Percentiles rank a stretch among this genome's conserved stretches.
Evolutionary conservation across 2,329 filamentous ascomycete species (phyloP).

Genomic region (Arthrobotrys iridis): DNA sequence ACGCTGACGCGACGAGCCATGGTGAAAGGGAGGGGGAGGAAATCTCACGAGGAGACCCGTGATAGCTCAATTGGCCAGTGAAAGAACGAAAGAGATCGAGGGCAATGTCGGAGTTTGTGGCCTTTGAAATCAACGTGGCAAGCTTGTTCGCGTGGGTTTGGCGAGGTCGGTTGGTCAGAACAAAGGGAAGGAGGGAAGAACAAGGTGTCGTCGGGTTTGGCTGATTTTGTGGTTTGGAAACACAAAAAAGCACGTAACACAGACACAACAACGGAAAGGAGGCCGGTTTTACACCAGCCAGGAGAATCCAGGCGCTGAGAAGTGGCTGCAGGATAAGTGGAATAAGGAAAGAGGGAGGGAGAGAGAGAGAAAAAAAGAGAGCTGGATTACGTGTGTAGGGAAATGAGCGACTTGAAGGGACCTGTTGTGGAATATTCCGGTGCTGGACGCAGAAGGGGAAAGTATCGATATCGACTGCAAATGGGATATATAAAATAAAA

Average conservation of each 20-base stretch:
- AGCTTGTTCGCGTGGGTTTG: slow-evolving; percentile 22
- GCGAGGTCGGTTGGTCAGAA: slow-evolving; percentile 12
- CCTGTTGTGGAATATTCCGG: slow-evolving; percentile 1
- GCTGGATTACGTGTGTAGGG: background rate
- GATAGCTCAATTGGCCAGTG: slow-evolving; percentile 20
- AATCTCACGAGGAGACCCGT: slow-evolving; percentile 10
- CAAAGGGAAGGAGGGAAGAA: slow-evolving; percentile 14
- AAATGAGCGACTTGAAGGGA: slow-evolving; percentile 28
- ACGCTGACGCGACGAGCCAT: slow-evolving; percentile 55
- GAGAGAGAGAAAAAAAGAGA: background rate
- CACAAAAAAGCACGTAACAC: background rate
- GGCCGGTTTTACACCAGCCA: background rate
- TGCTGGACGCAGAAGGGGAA: background rate
- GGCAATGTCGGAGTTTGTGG: background rate
- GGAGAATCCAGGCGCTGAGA: background rate
- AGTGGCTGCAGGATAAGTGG: background rate
- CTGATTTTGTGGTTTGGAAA: background rate
- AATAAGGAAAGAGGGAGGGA: background rate
- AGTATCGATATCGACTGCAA: background rate
- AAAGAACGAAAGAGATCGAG: background rate
- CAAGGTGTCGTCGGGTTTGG: background rate
- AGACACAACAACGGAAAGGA: background rate
- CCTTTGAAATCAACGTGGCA: slow-evolving; percentile 9
- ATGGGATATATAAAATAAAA: background rate
- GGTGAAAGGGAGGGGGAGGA: slow-evolving; percentile 17